phyloP scores from a whole-genome alignment of 176 grass and related monocot species.

The Eleusine indica region DNA sequence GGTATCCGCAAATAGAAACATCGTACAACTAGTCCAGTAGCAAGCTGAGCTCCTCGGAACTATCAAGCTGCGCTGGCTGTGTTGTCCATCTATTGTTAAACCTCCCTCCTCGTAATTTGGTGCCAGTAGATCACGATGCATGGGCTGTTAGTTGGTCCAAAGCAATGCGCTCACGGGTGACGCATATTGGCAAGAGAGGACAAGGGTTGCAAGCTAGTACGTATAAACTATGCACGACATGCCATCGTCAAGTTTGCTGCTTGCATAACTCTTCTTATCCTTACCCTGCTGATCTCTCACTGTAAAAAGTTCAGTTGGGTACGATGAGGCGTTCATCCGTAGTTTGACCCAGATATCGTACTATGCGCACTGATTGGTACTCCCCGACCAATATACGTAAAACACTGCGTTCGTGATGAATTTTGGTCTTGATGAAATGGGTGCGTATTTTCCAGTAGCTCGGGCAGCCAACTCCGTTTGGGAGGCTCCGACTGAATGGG shows the following conservation, averaged over 20 bases:
- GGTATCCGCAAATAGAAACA: constrained; percentile 29
- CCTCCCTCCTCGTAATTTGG: neutral
- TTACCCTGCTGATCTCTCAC: too few species aligned
- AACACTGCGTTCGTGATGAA: too few species aligned
- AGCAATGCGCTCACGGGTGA: constrained; percentile 22
- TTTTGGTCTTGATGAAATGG: too few species aligned
- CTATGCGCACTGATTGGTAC: neutral
- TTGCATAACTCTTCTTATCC: neutral
- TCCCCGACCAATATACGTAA: neutral
- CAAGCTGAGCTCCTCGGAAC: neutral
- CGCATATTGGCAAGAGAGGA: neutral
- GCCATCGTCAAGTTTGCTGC: neutral
- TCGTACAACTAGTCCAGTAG: constrained; percentile 7
- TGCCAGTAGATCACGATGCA: neutral
- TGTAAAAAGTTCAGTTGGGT: neutral
- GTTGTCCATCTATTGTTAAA: neutral
- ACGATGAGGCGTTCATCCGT: neutral
- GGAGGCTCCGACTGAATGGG: neutral
- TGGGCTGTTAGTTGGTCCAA: neutral
- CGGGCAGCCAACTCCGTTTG: neutral
- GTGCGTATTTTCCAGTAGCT: too few species aligned
- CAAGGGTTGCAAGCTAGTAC: neutral
- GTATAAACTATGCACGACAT: too few species aligned
- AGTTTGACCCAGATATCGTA: neutral
- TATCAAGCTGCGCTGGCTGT: neutral